Percentiles rank a stretch among this genome's conserved stretches.
These are phyloP conservation scores for Podospora bellae-mahoneyi DNA, from an alignment of 495 filamentous ascomycete species.

Conservation along the genomic window DNA sequence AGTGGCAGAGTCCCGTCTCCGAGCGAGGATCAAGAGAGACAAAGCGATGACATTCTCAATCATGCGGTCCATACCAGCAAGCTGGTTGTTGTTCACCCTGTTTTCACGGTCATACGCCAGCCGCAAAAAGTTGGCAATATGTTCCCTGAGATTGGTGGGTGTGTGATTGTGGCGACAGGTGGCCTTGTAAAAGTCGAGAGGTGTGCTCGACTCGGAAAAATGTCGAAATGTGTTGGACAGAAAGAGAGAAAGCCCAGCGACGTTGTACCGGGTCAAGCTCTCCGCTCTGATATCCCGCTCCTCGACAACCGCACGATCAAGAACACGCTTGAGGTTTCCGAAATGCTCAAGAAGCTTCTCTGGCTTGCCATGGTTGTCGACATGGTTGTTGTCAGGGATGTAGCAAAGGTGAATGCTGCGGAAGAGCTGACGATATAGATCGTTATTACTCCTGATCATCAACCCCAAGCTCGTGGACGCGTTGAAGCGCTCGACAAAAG, in stretches of 20 bases:
- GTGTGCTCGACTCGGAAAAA: not conserved
- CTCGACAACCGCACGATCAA: not conserved
- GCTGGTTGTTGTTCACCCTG: not conserved
- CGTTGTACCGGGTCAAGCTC: conserved; percentile 8
- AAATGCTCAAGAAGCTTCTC: conserved; percentile 6
- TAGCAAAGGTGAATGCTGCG: conserved; percentile 11
- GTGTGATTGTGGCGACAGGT: conserved; percentile 7
- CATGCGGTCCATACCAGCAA: not conserved
- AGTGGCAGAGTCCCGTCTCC: not conserved
- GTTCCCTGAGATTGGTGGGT: conserved; percentile 8
- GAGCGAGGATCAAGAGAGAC: not conserved
- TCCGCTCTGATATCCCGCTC: conserved; percentile 4
- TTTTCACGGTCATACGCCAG: not conserved
- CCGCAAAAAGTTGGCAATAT: conserved; percentile 15
- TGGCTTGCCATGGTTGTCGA: conserved; percentile 1
- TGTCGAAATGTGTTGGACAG: conserved; percentile 5
- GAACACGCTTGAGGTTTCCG: not conserved
- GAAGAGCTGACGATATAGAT: conserved; percentile 8
- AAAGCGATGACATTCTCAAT: not conserved
- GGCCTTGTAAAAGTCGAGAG: conserved; percentile 9
- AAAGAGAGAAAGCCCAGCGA: conserved; percentile 3
- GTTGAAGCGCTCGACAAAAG: conserved; percentile 3
- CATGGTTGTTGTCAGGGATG: conserved; percentile 5
- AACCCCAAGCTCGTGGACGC: not conserved
- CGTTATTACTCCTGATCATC: conserved; percentile 4